Conservation (phyloP, 2,329 filamentous ascomycete genomes). For the Chrysoporthe cubensis region DNA sequence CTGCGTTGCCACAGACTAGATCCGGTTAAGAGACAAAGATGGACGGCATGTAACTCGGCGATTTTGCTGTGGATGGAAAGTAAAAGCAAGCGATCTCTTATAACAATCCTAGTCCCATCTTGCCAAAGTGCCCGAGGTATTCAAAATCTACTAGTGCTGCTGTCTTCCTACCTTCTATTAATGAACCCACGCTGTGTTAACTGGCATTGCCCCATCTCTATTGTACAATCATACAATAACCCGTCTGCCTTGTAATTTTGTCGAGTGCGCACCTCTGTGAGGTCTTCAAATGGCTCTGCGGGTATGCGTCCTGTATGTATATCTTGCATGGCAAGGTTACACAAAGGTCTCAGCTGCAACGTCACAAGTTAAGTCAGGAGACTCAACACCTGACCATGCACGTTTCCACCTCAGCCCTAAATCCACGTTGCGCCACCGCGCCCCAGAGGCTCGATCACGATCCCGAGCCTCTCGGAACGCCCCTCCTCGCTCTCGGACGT, state of each 20-base stretch:
- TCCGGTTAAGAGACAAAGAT: too few species aligned
- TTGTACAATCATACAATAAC: neutral
- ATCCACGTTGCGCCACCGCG: neutral
- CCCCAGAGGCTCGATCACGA: neutral
- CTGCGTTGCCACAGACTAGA: neutral
- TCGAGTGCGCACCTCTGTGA: too few species aligned
- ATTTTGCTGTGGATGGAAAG: neutral
- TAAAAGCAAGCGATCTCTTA: neutral
- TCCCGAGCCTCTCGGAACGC: neutral
- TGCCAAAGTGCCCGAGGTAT: neutral
- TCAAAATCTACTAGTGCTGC: too few species aligned
- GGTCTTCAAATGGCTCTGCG: too few species aligned
- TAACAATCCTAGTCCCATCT: neutral
- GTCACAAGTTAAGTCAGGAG: slow-evolving; percentile 14
- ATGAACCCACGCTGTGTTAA: too few species aligned
- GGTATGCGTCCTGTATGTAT: too few species aligned
- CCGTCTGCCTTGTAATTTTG: too few species aligned
- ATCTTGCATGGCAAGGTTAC: slow-evolving; percentile 8
- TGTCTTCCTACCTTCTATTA: too few species aligned
- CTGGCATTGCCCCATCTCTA: neutral
- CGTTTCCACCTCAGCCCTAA: neutral
- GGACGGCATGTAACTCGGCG: neutral
- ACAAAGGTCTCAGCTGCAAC: slow-evolving; percentile 16
- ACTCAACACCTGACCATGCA: slow-evolving; percentile 24
- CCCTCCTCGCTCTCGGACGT: neutral